A percentile compares a stretch with the other conserved stretches of the same genome.
Conservation (phyloP, 192 early-diverging fungal species). For the Dimargaris xerosporica region DNA sequence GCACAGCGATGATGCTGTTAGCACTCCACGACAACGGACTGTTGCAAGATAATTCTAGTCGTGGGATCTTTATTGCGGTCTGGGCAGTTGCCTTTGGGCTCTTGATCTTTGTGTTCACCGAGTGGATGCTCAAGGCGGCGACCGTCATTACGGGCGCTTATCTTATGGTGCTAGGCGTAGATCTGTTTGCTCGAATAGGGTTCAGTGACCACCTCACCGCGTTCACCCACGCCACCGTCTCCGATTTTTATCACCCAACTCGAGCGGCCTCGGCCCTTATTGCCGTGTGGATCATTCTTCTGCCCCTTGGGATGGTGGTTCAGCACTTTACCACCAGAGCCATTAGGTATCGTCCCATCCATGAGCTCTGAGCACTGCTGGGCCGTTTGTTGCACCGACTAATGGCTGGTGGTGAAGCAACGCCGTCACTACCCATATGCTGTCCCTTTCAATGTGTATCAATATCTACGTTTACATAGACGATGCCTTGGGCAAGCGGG, state of each 20-base stretch:
- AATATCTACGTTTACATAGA: too few species aligned
- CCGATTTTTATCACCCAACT: slow-evolving; percentile 8
- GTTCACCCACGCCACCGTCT: slow-evolving; percentile 1
- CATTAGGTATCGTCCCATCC: too few species aligned
- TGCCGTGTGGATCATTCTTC: not conserved
- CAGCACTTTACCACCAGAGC: not conserved
- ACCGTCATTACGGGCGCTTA: slow-evolving; percentile 10
- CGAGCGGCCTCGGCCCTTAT: slow-evolving; percentile 8
- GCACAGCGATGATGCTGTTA: slow-evolving; percentile 4
- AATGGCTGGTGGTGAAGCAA: too few species aligned
- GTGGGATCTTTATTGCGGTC: slow-evolving; percentile 5
- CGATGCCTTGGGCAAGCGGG: too few species aligned
- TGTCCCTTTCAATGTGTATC: too few species aligned
- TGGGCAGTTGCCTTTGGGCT: not conserved
- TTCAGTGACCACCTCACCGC: slow-evolving; percentile 8
- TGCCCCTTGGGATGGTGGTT: not conserved
- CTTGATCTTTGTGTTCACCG: not conserved
- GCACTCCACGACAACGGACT: not conserved
- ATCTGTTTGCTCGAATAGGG: slow-evolving; percentile 4
- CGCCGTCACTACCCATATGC: too few species aligned
- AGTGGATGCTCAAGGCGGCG: not conserved
- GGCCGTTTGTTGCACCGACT: too few species aligned
- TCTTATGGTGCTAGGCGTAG: slow-evolving; percentile 6
- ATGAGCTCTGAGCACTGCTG: too few species aligned
- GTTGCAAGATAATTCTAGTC: not conserved